Base-by-base conservation (phyloP, 2,329 filamentous ascomycete species). In the Scorias spongiosa region DNA sequence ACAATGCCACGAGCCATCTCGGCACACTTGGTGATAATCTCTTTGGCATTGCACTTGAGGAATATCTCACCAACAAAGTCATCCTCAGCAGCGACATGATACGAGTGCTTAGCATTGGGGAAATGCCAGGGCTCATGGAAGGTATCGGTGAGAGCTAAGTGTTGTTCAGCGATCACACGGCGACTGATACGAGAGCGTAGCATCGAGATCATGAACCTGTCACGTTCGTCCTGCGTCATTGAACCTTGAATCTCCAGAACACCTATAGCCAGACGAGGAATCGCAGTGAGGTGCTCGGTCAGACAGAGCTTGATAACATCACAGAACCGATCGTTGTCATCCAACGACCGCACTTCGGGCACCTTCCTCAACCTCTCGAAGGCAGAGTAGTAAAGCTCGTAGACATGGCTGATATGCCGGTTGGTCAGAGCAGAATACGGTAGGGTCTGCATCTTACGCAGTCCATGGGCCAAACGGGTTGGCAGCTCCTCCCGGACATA, bases 401-500 rank as follows among this genome's bases (percentile, higher is more conserved):
- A 98, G 29, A 96, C 91, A 51, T 93, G 80, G 59, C 84, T 86
- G 49, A 98, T 84, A 62, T 98, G 86, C 6, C 78, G 78, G 57
- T 98, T 98, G n/a, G 84, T 88, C 40, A 96, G 85, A 44, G 96
- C 89, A 32, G 91, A 84, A 60, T 94, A 98, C 14, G 91, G 91
- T 36, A 98, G 72, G 49, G 84, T 88, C 63, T 98, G 91, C 76
- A 98, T 96, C 61, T 98, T 89, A 46, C 93, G 85, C 49, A 98
- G 80, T 29, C 91, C 84, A 64, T 98, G 91, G 14, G 89, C 86
- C 52, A 96, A 77, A 53, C 84, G 76, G 6, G 84, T 91, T 6
- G 89, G 89, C 42, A 98, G 75, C 67, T 98, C 91, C 5, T 87
- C 87, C 46, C 91, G 83, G 42, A 96, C 88, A 69, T 98, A 98